Evolutionary conservation across 345 rosid species (phyloP).

Genomic region (Moringa oleifera): DNA sequence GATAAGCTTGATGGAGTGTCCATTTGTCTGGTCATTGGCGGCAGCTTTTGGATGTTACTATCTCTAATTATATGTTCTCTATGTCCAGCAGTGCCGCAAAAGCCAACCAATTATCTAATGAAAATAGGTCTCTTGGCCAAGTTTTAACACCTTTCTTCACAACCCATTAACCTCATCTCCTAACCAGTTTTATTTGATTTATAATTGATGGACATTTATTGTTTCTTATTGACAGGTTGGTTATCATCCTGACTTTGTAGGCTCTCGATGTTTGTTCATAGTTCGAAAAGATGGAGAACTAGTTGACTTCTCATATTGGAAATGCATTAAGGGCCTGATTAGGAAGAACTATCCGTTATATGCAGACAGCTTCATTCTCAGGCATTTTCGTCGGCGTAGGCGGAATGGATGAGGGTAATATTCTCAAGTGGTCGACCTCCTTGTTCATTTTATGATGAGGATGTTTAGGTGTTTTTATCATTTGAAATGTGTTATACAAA

Average conservation of each 20-base stretch:
- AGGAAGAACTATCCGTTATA: constrained; percentile 85
- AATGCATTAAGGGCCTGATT: constrained; percentile 90
- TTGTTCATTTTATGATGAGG: not conserved
- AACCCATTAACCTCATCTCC: too few species aligned
- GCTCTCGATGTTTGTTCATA: constrained; percentile 78
- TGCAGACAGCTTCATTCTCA: constrained; percentile 84
- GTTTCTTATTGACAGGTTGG: constrained; percentile 51
- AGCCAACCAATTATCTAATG: too few species aligned
- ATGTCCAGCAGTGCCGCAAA: too few species aligned
- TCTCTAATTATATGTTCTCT: too few species aligned
- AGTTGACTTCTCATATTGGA: constrained; percentile 94
- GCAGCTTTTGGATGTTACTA: too few species aligned
- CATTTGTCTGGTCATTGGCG: too few species aligned
- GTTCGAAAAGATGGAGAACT: constrained; percentile 71
- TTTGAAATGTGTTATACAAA: constrained; percentile 3
- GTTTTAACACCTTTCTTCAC: too few species aligned
- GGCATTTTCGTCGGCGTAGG: constrained; percentile 69
- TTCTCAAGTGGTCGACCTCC: not conserved
- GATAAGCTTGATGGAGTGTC: too few species aligned
- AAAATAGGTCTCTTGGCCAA: too few species aligned
- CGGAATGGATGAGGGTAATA: constrained; percentile 38
- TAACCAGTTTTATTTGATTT: not conserved
- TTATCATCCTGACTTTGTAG: constrained; percentile 75
- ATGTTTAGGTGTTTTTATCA: not conserved
- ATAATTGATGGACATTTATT: constrained; percentile 8